A percentile compares a stretch with the other conserved stretches of the same genome.
Evolutionary conservation across 306 rosid genomes (phyloP).

Genomic region (Gynostemma pentaphyllum): DNA sequence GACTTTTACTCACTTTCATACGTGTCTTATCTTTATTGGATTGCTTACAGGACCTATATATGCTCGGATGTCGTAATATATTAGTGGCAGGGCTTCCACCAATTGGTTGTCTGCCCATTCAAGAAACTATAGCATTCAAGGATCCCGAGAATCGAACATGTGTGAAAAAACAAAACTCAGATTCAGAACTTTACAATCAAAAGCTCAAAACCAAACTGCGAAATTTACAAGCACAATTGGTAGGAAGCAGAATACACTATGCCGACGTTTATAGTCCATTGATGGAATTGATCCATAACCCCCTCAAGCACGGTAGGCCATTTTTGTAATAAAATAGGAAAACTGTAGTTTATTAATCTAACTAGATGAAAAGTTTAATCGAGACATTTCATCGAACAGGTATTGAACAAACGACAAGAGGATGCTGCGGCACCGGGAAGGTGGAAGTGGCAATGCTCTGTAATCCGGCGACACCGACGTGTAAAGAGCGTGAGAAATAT

Average conservation of each 20-base stretch:
- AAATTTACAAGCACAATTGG: slow-evolving; percentile 22
- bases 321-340: not conserved
- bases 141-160: slow-evolving; percentile 22
- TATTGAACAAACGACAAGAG: not conserved
- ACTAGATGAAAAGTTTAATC: too few relatives aligned
- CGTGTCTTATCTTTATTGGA: too few relatives aligned
- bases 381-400: not conserved
- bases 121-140: slow-evolving; percentile 25
- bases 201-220: slow-evolving; percentile 31
- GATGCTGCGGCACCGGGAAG: slow-evolving; percentile 3
- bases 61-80: slow-evolving; percentile 42
- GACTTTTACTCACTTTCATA: too few relatives aligned
- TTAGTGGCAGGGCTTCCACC: slow-evolving; percentile 39
- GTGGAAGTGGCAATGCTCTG: not conserved
- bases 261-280: slow-evolving; percentile 24
- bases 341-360: not conserved
- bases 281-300: slow-evolving; percentile 34
- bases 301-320: slow-evolving; percentile 36
- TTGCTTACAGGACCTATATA: slow-evolving; percentile 35
- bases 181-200: slow-evolving; percentile 32
- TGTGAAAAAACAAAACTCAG: slow-evolving; percentile 35
- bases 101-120: slow-evolving; percentile 60
- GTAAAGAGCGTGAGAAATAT: not conserved
- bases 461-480: not conserved
- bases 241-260: slow-evolving; percentile 34